Evolutionary conservation across 2,329 filamentous ascomycete species (phyloP), one percentile per base, ranked within the genome.

Genomic region (Alternaria sp.): DNA sequence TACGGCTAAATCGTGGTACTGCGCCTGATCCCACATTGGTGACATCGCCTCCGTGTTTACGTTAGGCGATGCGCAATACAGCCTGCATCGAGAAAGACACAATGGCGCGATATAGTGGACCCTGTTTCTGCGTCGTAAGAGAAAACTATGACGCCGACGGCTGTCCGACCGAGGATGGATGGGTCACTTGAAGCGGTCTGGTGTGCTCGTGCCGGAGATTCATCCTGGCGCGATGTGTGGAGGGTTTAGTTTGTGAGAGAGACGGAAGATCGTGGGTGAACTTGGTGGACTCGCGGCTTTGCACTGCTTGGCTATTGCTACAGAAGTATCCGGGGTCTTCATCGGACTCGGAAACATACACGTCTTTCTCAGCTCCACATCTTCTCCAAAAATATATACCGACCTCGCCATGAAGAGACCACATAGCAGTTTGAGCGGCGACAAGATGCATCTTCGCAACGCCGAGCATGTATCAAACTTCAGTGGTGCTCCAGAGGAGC

Each of bases 1-100:
- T 70, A 74, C 70, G 28, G 43, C 69, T 66, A 72, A 74, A 71
- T n/a, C 61, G 47, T 57, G 30, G 60, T 74, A 72, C 17, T 63
- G 52, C 46, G 17, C 59, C 60, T 57, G 23, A 23, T 51, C 51
- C 21, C 50, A 15, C 40, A 36, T 36, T 36, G 32, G 32, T 36
- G 32, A 36, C 19, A 46, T 52, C 15, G 30, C 43, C 62, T 60
- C 23, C 56, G 51, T 54, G 54, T 59, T 71, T 69, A 71, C 67
- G 67, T 71, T 64, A 70, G 57, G 54, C 45, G 30, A 67, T 67
- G 55, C 59, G 36, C 60, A 54, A 59, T 54, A n/a, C 45, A 23
- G 56, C 45, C 60, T 44, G 28, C 44, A 45, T 30, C 21, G 55
- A 13, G 11, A 40, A 23, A 19, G 45, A 23, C 26, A 40, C 40